A percentile compares a stretch with the other conserved stretches of the same genome.
Conservation (phyloP, 2,329 filamentous ascomycete species). For the Nemania sp. region DNA sequence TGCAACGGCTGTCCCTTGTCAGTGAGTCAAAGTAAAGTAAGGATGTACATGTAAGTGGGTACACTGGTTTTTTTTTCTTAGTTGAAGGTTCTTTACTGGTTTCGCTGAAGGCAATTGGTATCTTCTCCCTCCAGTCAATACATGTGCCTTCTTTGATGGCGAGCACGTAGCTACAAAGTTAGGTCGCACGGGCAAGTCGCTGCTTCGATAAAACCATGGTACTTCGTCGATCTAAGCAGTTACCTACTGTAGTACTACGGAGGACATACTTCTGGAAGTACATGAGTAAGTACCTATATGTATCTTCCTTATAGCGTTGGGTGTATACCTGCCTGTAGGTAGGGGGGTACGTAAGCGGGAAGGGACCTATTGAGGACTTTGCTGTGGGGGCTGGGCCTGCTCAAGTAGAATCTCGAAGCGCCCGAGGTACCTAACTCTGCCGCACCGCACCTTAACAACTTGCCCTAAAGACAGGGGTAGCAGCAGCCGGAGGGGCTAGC, state of each 20-base stretch:
- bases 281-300: too few species aligned
- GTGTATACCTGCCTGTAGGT: background rate
- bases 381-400: too few species aligned
- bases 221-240: too few species aligned
- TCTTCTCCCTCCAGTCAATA: too few species aligned
- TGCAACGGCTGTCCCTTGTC: constrained; percentile 8
- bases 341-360: background rate
- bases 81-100: too few species aligned
- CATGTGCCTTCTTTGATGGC: background rate
- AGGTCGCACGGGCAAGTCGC: background rate
- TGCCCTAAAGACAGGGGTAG: constrained; percentile 13
- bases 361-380: too few species aligned
- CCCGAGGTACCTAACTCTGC: background rate
- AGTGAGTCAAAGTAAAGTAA: background rate
- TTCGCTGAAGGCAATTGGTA: too few species aligned
- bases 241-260: too few species aligned
- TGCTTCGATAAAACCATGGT: background rate
- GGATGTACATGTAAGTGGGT: background rate
- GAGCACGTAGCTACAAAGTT: background rate
- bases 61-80: too few species aligned
- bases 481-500: constrained; percentile 14
- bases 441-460: background rate
- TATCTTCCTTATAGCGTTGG: too few species aligned
- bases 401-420: constrained; percentile 1
- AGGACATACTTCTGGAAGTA: too few species aligned